Evolutionary conservation across 2,329 filamentous ascomycete genomes (phyloP).

Genomic region (Colletotrichum aenigma): DNA sequence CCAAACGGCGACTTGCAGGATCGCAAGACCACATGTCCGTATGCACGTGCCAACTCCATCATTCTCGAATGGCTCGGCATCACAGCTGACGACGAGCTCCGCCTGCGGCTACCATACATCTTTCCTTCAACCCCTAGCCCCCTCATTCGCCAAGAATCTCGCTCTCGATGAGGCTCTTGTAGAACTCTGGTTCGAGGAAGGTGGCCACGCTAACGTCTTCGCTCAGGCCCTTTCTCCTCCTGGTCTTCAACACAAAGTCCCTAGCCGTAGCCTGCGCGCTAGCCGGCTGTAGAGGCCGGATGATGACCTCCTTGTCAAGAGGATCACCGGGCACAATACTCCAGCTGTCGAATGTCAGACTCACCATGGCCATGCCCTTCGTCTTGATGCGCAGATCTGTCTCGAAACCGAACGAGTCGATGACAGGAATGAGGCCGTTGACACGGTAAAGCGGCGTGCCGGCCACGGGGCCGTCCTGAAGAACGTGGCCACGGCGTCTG

Average conservation of each 20-base stretch:
- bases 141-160: constrained; percentile 72
- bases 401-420: constrained; percentile 97
- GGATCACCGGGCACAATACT: constrained; percentile 95
- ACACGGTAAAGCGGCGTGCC: constrained; percentile 94
- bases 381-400: constrained; percentile 96
- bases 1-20: neutral
- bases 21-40: neutral
- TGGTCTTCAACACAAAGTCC: constrained; percentile 96
- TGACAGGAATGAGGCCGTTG: constrained; percentile 89
- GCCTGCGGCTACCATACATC: neutral
- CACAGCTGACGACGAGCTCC: neutral
- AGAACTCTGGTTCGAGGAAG: constrained; percentile 94
- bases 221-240: constrained; percentile 88
- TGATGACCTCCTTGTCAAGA: constrained; percentile 82
- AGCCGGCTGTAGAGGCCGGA: constrained; percentile 86
- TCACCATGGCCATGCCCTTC: constrained; percentile 88
- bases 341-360: constrained; percentile 95
- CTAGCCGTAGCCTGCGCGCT: constrained; percentile 86
- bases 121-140: neutral
- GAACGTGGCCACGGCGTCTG: constrained; percentile 85
- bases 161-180: constrained; percentile 85
- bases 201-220: constrained; percentile 97
- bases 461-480: constrained; percentile 92
- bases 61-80: neutral
- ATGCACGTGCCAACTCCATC: neutral